phyloP scores from a whole-genome alignment of 345 rosid genomes.

The Hirschfeldia incana region DNA sequence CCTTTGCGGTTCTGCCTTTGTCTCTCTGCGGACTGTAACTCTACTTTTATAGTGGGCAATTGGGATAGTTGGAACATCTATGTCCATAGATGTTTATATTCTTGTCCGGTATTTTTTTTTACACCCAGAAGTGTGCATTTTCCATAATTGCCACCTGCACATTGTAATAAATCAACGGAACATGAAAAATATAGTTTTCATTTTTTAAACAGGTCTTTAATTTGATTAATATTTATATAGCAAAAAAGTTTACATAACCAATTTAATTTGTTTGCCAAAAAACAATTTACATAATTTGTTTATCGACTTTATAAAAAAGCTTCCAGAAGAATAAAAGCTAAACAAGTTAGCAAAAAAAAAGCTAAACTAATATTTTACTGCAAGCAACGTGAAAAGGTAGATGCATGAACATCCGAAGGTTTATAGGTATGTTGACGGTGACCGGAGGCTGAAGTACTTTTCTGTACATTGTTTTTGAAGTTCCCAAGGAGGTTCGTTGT shows the following conservation, averaged over 20 bases:
- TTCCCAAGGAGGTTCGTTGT: background rate
- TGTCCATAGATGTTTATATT: background rate
- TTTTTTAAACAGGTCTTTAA: no score
- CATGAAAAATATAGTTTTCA: background rate
- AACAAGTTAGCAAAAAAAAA: no score
- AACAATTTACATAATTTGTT: no score
- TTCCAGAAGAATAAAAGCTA: no score
- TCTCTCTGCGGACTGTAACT: background rate
- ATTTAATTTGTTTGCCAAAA: no score
- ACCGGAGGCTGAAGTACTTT: background rate
- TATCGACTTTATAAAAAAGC: no score
- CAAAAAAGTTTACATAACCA: no score
- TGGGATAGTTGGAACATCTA: background rate
- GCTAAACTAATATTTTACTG: background rate
- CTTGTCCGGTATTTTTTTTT: background rate
- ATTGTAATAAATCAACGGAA: background rate
- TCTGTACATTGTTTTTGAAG: background rate
- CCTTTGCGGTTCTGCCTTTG: background rate
- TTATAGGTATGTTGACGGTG: background rate
- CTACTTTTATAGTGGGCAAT: background rate
- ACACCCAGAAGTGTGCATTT: background rate
- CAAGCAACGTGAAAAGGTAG: background rate
- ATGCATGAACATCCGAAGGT: background rate
- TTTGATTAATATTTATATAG: no score
- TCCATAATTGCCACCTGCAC: background rate